Percentiles rank a stretch among this genome's conserved stretches.
Conservation (phyloP, 164 flowering plant genomes). For the Vitis amurensis region DNA sequence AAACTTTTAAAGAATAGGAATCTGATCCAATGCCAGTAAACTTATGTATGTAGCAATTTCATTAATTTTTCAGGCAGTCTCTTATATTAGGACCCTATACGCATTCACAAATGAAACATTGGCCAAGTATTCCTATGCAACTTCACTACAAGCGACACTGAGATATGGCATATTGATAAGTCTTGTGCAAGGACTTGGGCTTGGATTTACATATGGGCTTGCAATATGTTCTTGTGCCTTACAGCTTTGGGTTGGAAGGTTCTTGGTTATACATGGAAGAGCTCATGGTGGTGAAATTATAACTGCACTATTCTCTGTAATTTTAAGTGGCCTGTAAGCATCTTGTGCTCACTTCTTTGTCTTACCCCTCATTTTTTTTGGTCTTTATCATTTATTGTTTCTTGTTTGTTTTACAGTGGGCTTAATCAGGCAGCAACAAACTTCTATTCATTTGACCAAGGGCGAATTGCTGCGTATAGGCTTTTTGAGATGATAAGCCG, state of each 20-base stretch:
- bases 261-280: conserved; percentile 53
- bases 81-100: conserved; percentile 84
- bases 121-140: conserved; percentile 97
- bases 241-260: conserved; percentile 97
- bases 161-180: conserved; percentile 97
- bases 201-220: conserved; percentile 99
- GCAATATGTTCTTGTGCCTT: conserved; percentile 99
- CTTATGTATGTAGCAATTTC: conserved; percentile 1
- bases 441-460: conserved; percentile 98
- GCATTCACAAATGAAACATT: conserved; percentile 95
- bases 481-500: conserved; percentile 98
- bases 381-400: not conserved
- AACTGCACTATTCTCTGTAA: conserved; percentile 87
- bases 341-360: conserved; percentile 7
- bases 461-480: conserved; percentile 96
- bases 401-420: conserved; percentile 52
- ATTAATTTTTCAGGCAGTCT: conserved; percentile 72
- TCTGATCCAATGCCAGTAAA: not conserved
- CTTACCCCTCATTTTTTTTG: not conserved
- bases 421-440: conserved; percentile 98
- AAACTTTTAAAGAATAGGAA: not conserved
- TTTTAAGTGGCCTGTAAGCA: conserved; percentile 96
- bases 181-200: conserved; percentile 99
- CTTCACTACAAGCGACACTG: conserved; percentile 93
- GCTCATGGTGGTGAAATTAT: conserved; percentile 94